Conservation (phyloP, 148 eudicot species). For the Fallopia convolvulus region DNA sequence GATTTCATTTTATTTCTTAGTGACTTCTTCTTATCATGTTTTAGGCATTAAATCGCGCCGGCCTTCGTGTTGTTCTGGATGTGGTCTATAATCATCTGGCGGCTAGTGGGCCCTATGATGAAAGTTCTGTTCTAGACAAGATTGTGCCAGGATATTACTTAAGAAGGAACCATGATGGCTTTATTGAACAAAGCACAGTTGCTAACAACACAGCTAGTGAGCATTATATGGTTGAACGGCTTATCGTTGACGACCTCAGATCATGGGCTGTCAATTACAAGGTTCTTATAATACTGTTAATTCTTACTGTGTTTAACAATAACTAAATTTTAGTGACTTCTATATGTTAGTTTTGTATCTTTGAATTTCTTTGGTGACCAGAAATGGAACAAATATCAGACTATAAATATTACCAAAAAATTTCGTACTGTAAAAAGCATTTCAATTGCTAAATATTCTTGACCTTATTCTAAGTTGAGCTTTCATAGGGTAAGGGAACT, state of each 20-base stretch:
- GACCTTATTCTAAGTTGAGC: neutral
- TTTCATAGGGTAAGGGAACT: neutral
- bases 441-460: neutral
- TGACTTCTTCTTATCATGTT: slow-evolving; percentile 15
- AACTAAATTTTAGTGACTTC: neutral
- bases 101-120: slow-evolving; percentile 76
- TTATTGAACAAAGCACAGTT: slow-evolving; percentile 69
- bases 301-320: neutral
- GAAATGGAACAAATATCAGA: neutral
- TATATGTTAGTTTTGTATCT: neutral
- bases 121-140: slow-evolving; percentile 91
- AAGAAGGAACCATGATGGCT: slow-evolving; percentile 67
- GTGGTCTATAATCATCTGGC: slow-evolving; percentile 92
- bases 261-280: slow-evolving; percentile 85
- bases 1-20: slow-evolving; percentile 9
- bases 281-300: slow-evolving; percentile 25
- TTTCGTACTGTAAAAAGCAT: neutral
- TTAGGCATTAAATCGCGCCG: slow-evolving; percentile 78
- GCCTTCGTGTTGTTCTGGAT: slow-evolving; percentile 89
- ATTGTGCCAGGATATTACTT: slow-evolving; percentile 97
- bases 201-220: slow-evolving; percentile 91
- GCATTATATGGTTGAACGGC: slow-evolving; percentile 94
- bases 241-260: slow-evolving; percentile 82
- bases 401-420: neutral
- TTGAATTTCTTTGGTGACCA: neutral